Evolutionary conservation across 108 stramenopile genomes (phyloP), one percentile per base, ranked within the genome.

Genomic region (Asterionellopsis glacialis): DNA sequence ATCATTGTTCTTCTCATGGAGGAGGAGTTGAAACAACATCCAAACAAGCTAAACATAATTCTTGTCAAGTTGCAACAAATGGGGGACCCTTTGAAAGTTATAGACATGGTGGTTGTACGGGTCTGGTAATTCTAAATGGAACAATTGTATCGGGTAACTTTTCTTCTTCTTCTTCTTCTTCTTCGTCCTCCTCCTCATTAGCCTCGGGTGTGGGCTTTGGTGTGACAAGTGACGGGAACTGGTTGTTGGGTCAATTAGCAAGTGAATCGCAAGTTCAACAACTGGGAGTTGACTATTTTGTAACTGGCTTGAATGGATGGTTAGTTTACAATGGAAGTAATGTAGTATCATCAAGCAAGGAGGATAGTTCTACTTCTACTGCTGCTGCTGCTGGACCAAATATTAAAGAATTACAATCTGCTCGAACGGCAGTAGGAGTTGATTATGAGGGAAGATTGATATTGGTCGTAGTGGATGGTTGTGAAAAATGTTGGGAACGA

Each of bases 281-380:
- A 54, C 39, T 54, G n/a, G 15, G 45, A 27, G 10, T 64, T 1
- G 19, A 33, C 10, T 23, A 67, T 24, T 77, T 79, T 64, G 62
- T 70, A 25, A 79, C 73, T 14, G 77, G 77, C 9, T 74, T 79
- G 61, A 65, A 55, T 39, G 33, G 33, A 7, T 79, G 77, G 77
- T 39, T 79, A 25, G 69, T 74, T 1, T 67, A 70, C 45, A 39
- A 70, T 59, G 73, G 69, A 26, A 51, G 11, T 39, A 44, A 40
- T 21, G 54, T 69, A 0, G 59, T 47, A 13, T 45, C 24, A 2
- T 10, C 13, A 1, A 16, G 13, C 40, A 38, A 47, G n/a, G n/a
- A n/a, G n/a, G n/a, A n/a, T n/a, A n/a, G n/a, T n/a, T n/a, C n/a
- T n/a, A n/a, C n/a, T n/a, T n/a, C n/a, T n/a, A n/a, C n/a, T n/a